phyloP scores from a whole-genome alignment of 768 basidiomycete genomes.

The Suillus subluteus region DNA sequence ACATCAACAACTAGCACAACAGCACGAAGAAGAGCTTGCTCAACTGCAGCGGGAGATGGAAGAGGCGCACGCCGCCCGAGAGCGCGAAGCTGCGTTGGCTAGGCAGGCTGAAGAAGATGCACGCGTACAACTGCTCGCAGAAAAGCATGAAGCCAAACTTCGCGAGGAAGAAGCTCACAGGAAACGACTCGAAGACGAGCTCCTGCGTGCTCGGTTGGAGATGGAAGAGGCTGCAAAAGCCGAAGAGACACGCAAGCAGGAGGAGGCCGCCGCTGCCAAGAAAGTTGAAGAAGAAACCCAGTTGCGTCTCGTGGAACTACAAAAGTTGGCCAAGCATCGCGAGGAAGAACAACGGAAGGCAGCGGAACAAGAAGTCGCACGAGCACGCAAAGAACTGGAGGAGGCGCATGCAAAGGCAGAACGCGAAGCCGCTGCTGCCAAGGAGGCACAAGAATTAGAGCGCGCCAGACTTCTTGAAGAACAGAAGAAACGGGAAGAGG shows the following conservation, averaged over 20 bases:
- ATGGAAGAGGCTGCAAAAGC: slow-evolving; percentile 20
- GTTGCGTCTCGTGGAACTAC: slow-evolving; percentile 31
- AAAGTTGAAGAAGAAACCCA: slow-evolving; percentile 23
- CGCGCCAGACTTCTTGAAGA: slow-evolving; percentile 28
- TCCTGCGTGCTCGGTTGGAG: slow-evolving; percentile 25
- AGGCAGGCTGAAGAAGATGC: slow-evolving; percentile 27
- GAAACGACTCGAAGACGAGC: slow-evolving; percentile 28
- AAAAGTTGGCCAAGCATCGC: slow-evolving; percentile 24
- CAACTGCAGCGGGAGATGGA: slow-evolving; percentile 28
- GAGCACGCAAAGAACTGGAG: slow-evolving; percentile 28
- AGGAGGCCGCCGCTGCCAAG: slow-evolving; percentile 25
- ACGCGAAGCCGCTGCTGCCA: slow-evolving; percentile 28
- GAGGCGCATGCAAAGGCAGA: slow-evolving; percentile 26
- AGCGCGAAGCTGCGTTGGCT: slow-evolving; percentile 21
- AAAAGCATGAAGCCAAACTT: slow-evolving; percentile 30
- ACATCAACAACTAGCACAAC: slow-evolving; percentile 23
- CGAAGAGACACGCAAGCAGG: slow-evolving; percentile 24
- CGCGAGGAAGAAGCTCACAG: slow-evolving; percentile 35
- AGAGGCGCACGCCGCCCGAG: slow-evolving; percentile 31
- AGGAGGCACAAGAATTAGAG: slow-evolving; percentile 33
- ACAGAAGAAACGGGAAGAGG: slow-evolving; percentile 36
- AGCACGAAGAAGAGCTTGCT: slow-evolving; percentile 32
- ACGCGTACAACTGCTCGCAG: slow-evolving; percentile 29
- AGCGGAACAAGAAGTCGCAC: slow-evolving; percentile 32
- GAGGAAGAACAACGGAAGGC: slow-evolving; percentile 29